Base-by-base conservation (phyloP, 2,329 filamentous ascomycete genomes). In the Fonsecaea erecta region DNA sequence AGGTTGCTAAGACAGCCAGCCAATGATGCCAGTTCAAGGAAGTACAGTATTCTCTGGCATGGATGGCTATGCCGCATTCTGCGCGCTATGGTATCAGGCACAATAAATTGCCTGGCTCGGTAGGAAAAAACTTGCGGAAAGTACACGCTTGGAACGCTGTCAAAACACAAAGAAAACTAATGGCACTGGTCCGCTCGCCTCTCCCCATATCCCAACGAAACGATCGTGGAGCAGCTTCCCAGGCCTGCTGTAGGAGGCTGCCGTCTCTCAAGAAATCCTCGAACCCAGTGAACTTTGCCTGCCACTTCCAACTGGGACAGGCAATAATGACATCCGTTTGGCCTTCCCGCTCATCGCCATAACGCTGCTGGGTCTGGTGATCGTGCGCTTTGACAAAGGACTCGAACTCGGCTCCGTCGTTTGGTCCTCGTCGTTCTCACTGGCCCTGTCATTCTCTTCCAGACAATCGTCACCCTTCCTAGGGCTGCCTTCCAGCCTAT, bases 301-400 rank as follows among this genome's bases (percentile, higher is more conserved):
- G 51, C 67, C 67, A 48, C 59, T 66, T 16, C 64, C 67, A 21
- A 62, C 60, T 8, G 67, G 67, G 9, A 71, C 64, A 18, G 71
- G 71, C 21, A 73, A 57, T 28, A 71, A 66, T 24, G 71, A 68
- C 71, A 73, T 68, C 24, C 71, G 70, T 56, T 69, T 67, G 30
- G 67, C 60, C 57, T 72, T 72, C 21, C 68, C 70, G 30, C 63
- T 69, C 64, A 65, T 71, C 18, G 65, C 66, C 40, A 69, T 30
- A n/a, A 67, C 66, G 62, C 69, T 71, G 53, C 68, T 67, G 24
- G 71, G 71, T 63, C 71, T 63, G 9, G 70, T 71, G 32, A 70
- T 68, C 11, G 67, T 71, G 54, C 68, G 67, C 60, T 66, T 70
- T 7, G 70, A 70, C 54, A 71, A 57, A 24, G 71, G 71, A 63